Percentiles rank a stretch among this genome's conserved stretches.
Conservation (phyloP, 129 eudicot species). For the Saussurea involucrata region DNA sequence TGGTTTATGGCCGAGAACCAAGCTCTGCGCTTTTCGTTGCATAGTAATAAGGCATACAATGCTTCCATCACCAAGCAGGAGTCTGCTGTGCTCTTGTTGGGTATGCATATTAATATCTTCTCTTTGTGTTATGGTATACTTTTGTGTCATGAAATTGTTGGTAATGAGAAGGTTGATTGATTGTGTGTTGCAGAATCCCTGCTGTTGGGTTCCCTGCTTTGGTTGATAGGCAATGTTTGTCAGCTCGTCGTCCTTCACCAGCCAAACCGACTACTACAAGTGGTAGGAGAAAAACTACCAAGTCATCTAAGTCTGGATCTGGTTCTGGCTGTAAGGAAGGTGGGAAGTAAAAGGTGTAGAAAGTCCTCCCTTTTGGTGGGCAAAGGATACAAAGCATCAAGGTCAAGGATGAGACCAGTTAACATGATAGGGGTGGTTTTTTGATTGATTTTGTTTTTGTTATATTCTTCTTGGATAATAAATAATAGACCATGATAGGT, state of each 20-base stretch:
- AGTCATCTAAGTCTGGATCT: slow-evolving; percentile 36
- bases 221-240: slow-evolving; percentile 76
- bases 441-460: not conserved
- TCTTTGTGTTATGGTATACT: too few species aligned
- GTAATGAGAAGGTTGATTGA: not conserved
- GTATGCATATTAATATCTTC: slow-evolving; percentile 35
- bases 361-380: slow-evolving; percentile 34
- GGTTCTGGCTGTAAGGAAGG: slow-evolving; percentile 31
- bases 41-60: slow-evolving; percentile 50
- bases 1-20: slow-evolving; percentile 83
- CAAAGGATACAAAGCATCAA: slow-evolving; percentile 73
- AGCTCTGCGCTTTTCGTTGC: slow-evolving; percentile 72
- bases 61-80: slow-evolving; percentile 92
- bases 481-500: not conserved
- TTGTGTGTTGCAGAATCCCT: slow-evolving; percentile 73
- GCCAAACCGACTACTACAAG: slow-evolving; percentile 34
- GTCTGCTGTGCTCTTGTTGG: slow-evolving; percentile 99
- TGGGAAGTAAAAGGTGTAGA: slow-evolving; percentile 24
- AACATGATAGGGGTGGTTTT: not conserved
- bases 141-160: too few species aligned
- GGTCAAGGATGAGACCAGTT: slow-evolving; percentile 53
- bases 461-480: not conserved
- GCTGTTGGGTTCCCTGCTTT: slow-evolving; percentile 99
- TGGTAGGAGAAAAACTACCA: slow-evolving; percentile 36
- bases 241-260: slow-evolving; percentile 58